phyloP scores from a whole-genome alignment of 2,329 filamentous ascomycete genomes.

The Penicillium brevicompactum region DNA sequence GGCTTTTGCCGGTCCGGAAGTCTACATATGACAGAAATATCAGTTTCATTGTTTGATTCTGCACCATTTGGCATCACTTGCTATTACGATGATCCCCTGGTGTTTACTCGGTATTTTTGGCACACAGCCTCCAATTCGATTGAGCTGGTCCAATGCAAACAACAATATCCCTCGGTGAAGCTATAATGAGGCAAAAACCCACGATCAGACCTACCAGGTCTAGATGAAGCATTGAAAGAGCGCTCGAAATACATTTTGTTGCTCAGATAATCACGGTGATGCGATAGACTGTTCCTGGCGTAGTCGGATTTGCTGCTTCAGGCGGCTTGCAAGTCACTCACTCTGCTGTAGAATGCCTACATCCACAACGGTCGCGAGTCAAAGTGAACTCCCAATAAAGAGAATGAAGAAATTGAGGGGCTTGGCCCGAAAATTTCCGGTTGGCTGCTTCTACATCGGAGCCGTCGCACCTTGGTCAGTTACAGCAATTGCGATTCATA shows the following conservation, averaged over 20 bases:
- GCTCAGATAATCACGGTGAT: background rate
- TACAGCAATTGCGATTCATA: too few species aligned
- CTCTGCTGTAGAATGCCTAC: too few species aligned
- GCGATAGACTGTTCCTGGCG: background rate
- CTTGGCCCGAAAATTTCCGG: too few species aligned
- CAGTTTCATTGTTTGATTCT: conserved; percentile 3
- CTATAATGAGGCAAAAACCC: conserved; percentile 1
- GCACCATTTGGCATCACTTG: too few species aligned
- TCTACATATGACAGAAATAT: background rate
- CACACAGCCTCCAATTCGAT: background rate
- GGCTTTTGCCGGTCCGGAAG: background rate
- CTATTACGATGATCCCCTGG: background rate
- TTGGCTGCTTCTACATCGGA: too few species aligned
- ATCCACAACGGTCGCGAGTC: too few species aligned
- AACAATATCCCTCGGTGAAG: background rate
- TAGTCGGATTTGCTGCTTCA: background rate
- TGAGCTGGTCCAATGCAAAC: background rate
- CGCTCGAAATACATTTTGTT: too few species aligned
- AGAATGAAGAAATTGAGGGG: too few species aligned
- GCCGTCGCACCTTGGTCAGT: too few species aligned
- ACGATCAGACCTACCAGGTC: too few species aligned
- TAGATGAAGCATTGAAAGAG: too few species aligned
- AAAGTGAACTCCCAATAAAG: too few species aligned
- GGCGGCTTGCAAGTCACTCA: background rate
- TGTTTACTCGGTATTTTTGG: background rate